Conservation (phyloP, 345 rosid species). For the Brassica incana region DNA sequence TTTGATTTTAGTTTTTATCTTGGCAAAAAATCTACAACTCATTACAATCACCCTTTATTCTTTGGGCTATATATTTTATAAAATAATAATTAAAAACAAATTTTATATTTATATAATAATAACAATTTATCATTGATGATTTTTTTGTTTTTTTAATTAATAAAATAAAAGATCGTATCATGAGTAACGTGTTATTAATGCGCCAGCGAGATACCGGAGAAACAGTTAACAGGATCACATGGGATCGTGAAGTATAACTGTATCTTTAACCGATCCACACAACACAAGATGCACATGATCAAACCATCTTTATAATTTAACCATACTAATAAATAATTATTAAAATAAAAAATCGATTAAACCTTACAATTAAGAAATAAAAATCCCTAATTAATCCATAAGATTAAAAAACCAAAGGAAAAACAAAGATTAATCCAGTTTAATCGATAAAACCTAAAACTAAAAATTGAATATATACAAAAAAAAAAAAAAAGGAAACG, state of each 20-base stretch:
- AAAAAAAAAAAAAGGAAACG: neutral
- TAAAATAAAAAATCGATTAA: neutral
- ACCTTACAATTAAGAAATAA: neutral
- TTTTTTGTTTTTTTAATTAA: neutral
- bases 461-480: neutral
- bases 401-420: neutral
- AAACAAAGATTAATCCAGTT: neutral
- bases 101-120: neutral
- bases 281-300: constrained; percentile 12
- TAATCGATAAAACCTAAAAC: neutral
- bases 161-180: neutral
- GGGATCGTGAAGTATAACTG: constrained; percentile 10
- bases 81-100: neutral
- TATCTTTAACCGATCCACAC: constrained; percentile 1
- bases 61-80: too few species aligned
- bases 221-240: constrained; percentile 1
- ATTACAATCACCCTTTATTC: too few species aligned
- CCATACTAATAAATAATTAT: neutral
- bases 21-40: too few species aligned
- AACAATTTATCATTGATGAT: neutral
- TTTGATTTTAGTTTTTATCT: too few species aligned
- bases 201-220: neutral
- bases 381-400: neutral
- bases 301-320: neutral
- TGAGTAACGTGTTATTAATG: neutral